Conservation (phyloP, 2,329 filamentous ascomycete species). For the Zymoseptoria brevis region DNA sequence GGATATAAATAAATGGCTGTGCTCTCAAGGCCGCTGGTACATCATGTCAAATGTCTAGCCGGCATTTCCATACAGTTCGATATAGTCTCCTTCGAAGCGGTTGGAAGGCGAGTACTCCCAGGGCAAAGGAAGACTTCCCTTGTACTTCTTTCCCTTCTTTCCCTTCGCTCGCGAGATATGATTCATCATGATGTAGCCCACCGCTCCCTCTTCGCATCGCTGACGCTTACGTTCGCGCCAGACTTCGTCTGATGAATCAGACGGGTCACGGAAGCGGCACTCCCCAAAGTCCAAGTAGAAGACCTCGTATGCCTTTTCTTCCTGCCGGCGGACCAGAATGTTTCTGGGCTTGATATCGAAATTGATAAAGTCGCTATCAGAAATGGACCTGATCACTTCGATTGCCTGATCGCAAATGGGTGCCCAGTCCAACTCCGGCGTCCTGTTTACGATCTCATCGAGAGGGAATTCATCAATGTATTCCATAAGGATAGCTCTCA, state of each 20-base stretch:
- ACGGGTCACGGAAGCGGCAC: neutral
- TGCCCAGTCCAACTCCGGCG: neutral
- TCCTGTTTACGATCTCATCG: neutral
- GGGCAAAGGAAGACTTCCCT: neutral
- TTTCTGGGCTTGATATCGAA: neutral
- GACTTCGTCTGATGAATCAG: neutral
- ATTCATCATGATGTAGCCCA: slow-evolving; percentile 1
- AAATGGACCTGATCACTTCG: neutral
- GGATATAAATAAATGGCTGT: neutral
- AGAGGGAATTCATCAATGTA: neutral
- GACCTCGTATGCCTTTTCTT: neutral
- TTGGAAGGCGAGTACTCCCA: neutral
- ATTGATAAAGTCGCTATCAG: neutral
- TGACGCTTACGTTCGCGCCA: neutral
- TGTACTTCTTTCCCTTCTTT: neutral
- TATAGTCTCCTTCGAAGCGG: neutral
- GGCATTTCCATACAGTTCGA: neutral
- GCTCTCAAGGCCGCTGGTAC: neutral
- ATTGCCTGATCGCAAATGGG: neutral
- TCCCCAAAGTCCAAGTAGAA: neutral
- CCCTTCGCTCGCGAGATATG: neutral
- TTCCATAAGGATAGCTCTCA: neutral
- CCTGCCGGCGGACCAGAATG: neutral
- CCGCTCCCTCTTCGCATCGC: neutral
- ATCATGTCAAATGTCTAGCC: neutral